Base-by-base conservation (phyloP, 306 rosid genomes). In the Coriaria nepalensis region DNA sequence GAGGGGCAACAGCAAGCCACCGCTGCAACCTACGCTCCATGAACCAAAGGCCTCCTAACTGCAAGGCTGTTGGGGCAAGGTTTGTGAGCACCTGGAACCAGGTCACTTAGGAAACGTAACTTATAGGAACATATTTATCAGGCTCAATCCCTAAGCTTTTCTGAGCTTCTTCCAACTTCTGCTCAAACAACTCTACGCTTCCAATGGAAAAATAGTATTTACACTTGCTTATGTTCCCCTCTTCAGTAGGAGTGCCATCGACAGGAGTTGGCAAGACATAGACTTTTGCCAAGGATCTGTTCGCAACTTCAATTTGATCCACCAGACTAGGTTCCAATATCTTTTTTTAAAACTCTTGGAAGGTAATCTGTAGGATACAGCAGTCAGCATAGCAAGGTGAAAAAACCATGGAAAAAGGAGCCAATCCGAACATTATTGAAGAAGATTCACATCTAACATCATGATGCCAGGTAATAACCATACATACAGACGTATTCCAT, bases 101-200 rank as follows among this genome's bases (percentile, higher is more conserved):
- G 52, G 68, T 81, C 82, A 73, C 68, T 65, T 84, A 82, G 37
- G 82, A 70, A 45, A 69, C 69, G 61, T 90, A 90, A 10, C 81
- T 75, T 10, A 90, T 95, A 49, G 95, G 97, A 43, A 90, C 75
- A 71, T 51, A 75, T 66, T 84, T 73, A 59, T 81, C 94, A 53
- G 92, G 60, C 51, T 90, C 87, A 41, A 85, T 75, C 61, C 87
- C 87, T 20, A 90, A 50, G 20, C 82, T 69, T 51, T 72, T 83
- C 60, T 90, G 95, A 6, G 84, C 94, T 69, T 90, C 95, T 73
- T 90, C 93, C 71, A 90, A 57, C 79, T 90, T 90, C 71, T 81
- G 94, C 82, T 90, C 97, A 43, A 90, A 90, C 51, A 81, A 79
- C 55, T 90, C 97, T 34, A 90, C 74, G 61, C 94, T 90, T 60